A percentile compares a stretch with the other conserved stretches of the same genome.
phyloP scores from a whole-genome alignment of 2,329 filamentous ascomycete genomes.

The Sclerotinia glacialis region DNA sequence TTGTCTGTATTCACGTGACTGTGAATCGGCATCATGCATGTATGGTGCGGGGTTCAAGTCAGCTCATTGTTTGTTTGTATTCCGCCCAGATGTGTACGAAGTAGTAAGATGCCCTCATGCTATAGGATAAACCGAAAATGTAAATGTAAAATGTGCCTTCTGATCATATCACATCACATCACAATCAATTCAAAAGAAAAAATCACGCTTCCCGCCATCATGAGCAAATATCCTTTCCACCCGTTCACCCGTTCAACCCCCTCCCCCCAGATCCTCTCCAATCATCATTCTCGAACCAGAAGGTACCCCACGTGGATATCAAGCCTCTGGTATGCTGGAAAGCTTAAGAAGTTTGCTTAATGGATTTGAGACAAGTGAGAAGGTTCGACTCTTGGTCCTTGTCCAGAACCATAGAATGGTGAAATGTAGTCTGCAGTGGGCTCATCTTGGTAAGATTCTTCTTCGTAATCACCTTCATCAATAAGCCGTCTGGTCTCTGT shows the following conservation, averaged over 20 bases:
- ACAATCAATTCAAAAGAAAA: background rate
- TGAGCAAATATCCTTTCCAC: background rate
- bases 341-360: constrained; percentile 3
- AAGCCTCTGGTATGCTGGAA: background rate
- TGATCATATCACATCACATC: constrained; percentile 11
- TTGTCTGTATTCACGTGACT: constrained; percentile 1
- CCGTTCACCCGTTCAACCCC: background rate
- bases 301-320: constrained; percentile 8
- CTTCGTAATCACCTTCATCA: constrained; percentile 29
- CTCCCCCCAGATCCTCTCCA: constrained; percentile 1
- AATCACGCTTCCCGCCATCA: background rate
- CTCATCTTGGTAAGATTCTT: constrained; percentile 32
- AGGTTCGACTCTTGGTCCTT: constrained; percentile 33
- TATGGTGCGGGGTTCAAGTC: background rate
- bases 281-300: background rate
- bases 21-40: background rate
- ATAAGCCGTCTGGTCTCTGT: constrained; percentile 32
- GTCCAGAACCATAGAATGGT: constrained; percentile 13
- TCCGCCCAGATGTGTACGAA: background rate
- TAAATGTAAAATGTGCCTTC: constrained; percentile 6
- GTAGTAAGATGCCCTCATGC: background rate
- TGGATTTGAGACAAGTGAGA: constrained; percentile 26
- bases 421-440: constrained; percentile 19
- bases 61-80: background rate
- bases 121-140: constrained; percentile 3